These are phyloP conservation scores for Moniliella sp. DNA, from an alignment of 1,284 basidiomycete species.

Conservation along the genomic window DNA sequence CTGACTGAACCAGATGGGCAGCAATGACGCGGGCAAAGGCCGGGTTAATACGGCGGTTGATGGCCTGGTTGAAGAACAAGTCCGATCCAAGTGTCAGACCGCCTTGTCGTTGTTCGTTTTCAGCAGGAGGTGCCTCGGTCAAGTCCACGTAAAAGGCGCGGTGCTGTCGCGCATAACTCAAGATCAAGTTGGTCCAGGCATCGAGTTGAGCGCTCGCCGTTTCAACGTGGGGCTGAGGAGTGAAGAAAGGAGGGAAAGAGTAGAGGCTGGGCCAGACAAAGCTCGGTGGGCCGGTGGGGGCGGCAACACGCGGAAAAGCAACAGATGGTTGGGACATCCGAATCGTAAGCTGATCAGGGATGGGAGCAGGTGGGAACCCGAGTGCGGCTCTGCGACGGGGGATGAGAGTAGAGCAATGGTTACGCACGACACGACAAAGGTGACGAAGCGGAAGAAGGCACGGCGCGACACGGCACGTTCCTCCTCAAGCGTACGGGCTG, in stretches of 20 bases:
- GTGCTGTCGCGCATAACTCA: conserved; percentile 35
- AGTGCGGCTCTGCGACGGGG: conserved; percentile 3
- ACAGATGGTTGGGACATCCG: too few relatives aligned
- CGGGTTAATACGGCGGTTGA: neutral
- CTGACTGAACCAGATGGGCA: neutral
- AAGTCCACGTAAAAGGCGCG: conserved; percentile 35
- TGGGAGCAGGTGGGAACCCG: too few relatives aligned
- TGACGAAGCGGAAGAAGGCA: conserved; percentile 25
- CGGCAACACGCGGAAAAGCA: too few relatives aligned
- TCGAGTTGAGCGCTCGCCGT: conserved; percentile 37
- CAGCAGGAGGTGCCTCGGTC: too few relatives aligned
- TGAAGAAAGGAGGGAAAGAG: conserved; percentile 42
- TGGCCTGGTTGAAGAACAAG: conserved; percentile 1
- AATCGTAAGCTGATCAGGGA: too few relatives aligned
- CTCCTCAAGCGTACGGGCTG: conserved; percentile 14
- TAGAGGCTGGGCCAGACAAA: conserved; percentile 38
- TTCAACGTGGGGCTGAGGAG: conserved; percentile 38
- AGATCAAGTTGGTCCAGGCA: conserved; percentile 37
- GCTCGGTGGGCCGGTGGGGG: too few relatives aligned
- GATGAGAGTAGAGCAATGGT: conserved; percentile 19
- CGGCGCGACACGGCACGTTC: conserved; percentile 20
- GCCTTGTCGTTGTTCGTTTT: too few relatives aligned
- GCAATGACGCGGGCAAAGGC: neutral
- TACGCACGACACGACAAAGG: conserved; percentile 18
- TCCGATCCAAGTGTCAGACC: conserved; percentile 12